Evolutionary conservation across 495 filamentous ascomycete species (phyloP), one percentile per base, ranked within the genome.

Genomic region (Podospora pseudopauciseta): DNA sequence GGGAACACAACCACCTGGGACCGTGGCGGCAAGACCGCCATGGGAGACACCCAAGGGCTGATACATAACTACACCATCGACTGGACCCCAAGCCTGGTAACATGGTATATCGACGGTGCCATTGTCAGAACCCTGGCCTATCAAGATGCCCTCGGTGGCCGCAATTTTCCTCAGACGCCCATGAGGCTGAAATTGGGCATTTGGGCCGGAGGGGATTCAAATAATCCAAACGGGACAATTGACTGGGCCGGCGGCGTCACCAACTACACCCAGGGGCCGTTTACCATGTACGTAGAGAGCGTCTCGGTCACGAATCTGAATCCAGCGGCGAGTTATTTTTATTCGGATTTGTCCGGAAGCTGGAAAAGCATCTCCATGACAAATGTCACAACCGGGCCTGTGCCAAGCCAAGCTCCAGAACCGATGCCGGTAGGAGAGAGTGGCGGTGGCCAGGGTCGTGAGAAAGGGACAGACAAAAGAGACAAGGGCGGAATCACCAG

Each of bases 91-190:
- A 81, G 87, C 32, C 85, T 84, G 68, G 82, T 95, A 57, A 84
- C 88, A 63, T 97, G 93, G 93, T 86, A 81, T 73, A 86, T 97
- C 69, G 90, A 97, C 71, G 88, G 87, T 57, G 68, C 69, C 0
- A 74, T 87, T n/a, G 83, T 93, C 57, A 86, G 93, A 34, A 88
- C 88, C 13, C 79, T 97, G 58, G 77, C 73, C 57, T 88, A 91
- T 15, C 76, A 78, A 55, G 74, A 84, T 67, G 86, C 87, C 19
- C 80, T 87, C 64, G 83, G 81, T 26, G 89, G 87, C 27, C 77
- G 80, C 58, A 89, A 89, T 74, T 97, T 89, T 80, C 93, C 93
- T 16, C 93, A 97, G 80, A 95, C 92, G 23, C 93, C 93, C 18
- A 90, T 90, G 86, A 86, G 89, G 69, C 75, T 96, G 70, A 91